Evolutionary conservation across 2,329 filamentous ascomycete genomes (phyloP).

Genomic region (Ophiostoma ulmi): DNA sequence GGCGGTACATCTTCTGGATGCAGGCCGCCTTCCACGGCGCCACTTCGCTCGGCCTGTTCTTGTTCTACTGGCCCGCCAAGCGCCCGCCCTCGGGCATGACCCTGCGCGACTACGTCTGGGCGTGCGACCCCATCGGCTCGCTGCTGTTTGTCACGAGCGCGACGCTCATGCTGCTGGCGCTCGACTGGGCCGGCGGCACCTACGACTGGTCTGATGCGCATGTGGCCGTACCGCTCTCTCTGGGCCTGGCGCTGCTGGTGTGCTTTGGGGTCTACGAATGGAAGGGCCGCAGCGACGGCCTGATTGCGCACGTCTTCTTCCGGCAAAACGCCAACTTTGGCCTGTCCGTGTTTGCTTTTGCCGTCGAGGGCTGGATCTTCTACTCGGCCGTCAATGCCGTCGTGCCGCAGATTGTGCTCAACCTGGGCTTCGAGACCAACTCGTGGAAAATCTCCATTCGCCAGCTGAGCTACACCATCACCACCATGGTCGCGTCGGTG

Average conservation of each 20-base stretch:
- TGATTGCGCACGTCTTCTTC: conserved; percentile 54
- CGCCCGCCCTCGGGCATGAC: conserved; percentile 36
- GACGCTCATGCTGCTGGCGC: conserved; percentile 41
- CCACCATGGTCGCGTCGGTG: conserved; percentile 39
- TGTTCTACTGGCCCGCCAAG: conserved; percentile 45
- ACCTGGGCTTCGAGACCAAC: conserved; percentile 45
- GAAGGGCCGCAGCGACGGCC: conserved; percentile 50
- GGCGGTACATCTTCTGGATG: conserved; percentile 56
- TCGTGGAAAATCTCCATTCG: conserved; percentile 46
- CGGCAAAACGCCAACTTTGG: conserved; percentile 49
- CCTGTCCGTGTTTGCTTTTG: conserved; percentile 51
- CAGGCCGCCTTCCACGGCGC: conserved; percentile 50
- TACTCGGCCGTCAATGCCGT: conserved; percentile 50
- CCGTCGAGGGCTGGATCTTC: conserved; percentile 56
- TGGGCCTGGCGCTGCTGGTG: conserved; percentile 40
- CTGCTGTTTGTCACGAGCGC: conserved; percentile 41
- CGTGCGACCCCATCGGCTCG: conserved; percentile 46
- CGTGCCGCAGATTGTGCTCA: conserved; percentile 45
- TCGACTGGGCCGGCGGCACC: conserved; percentile 44
- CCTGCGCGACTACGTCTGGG: conserved; percentile 41
- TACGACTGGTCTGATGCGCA: conserved; percentile 40
- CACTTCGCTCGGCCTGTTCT: conserved; percentile 44
- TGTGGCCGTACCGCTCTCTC: conserved; percentile 39
- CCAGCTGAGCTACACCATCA: conserved; percentile 42
- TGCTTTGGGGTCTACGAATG: conserved; percentile 45